A percentile compares a stretch with the other conserved stretches of the same genome.
These are phyloP conservation scores for Lipomyces chichibuensis DNA, from an alignment of 805 yeast species.

Conservation along the genomic window DNA sequence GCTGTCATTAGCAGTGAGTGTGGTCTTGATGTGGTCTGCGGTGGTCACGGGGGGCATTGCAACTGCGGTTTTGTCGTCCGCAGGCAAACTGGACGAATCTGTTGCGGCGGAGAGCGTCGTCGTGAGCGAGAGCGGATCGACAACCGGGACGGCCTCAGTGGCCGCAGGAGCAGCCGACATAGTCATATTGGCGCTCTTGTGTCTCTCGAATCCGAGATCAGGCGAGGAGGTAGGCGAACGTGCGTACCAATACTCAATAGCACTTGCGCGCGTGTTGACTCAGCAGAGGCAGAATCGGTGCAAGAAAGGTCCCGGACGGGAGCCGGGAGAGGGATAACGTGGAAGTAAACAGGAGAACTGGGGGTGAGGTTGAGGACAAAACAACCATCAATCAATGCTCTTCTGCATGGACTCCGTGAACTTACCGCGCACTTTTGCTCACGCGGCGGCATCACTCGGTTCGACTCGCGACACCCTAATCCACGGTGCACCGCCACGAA, in stretches of 20 bases:
- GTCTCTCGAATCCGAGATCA: background rate
- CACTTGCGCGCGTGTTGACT: background rate
- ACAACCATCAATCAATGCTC: background rate
- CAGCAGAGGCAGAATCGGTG: background rate
- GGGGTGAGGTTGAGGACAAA: background rate
- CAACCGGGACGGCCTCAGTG: background rate
- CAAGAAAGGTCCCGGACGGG: background rate
- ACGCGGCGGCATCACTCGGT: background rate
- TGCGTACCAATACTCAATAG: background rate
- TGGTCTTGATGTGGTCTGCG: background rate
- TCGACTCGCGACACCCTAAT: background rate
- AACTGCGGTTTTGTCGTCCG: background rate
- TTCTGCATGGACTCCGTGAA: background rate
- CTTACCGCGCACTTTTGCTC: background rate
- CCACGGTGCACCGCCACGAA: background rate
- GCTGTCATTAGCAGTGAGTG: background rate
- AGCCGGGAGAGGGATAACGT: background rate
- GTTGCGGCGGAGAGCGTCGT: conserved; percentile 3
- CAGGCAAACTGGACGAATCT: conserved; percentile 2
- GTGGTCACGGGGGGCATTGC: background rate
- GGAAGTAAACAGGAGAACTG: background rate
- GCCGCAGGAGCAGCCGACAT: conserved; percentile 5
- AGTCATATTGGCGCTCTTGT: background rate
- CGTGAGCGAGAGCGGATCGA: conserved; percentile 7
- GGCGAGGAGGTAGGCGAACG: background rate